Conservation (phyloP, 2,329 filamentous ascomycete genomes). For the Pseudogymnoascus sp. region DNA sequence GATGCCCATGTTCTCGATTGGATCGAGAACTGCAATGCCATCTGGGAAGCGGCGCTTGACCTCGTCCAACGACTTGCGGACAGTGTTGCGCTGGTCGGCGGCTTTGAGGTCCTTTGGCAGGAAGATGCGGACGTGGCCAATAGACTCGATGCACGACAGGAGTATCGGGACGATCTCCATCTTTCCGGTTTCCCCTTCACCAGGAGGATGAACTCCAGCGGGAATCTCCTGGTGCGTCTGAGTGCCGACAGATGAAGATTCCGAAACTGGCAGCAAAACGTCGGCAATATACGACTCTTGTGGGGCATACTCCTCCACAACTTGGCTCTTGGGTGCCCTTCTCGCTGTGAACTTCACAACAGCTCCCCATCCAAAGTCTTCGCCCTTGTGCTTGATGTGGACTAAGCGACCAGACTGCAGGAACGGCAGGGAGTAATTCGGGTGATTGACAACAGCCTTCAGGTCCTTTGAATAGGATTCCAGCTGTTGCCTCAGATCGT, state of each 20-base stretch:
- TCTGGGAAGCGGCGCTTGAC: constrained; percentile 85
- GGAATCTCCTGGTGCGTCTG: constrained; percentile 59
- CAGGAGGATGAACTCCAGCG: constrained; percentile 51
- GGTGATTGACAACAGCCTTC: constrained; percentile 84
- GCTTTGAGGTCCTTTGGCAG: constrained; percentile 68
- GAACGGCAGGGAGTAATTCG: constrained; percentile 75
- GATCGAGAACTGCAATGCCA: constrained; percentile 80
- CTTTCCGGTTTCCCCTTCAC: constrained; percentile 55
- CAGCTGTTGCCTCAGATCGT: constrained; percentile 77
- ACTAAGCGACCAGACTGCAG: constrained; percentile 83
- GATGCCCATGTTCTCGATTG: constrained; percentile 94
- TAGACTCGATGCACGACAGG: constrained; percentile 73
- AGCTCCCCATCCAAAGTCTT: constrained; percentile 92
- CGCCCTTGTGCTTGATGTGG: constrained; percentile 68
- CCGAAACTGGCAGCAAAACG: constrained; percentile 61
- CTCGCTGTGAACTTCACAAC: constrained; percentile 67
- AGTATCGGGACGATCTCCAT: constrained; percentile 82
- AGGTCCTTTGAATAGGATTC: constrained; percentile 81
- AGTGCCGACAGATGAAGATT: constrained; percentile 39
- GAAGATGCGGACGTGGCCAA: constrained; percentile 77
- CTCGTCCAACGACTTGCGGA: constrained; percentile 64
- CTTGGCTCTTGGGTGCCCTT: constrained; percentile 55
- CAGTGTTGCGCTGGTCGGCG: constrained; percentile 58
- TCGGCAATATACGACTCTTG: constrained; percentile 79
- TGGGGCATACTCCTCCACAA: constrained; percentile 57